These are phyloP conservation scores for Paramecium sexaurelia DNA, from an alignment of 73 alveolate genomes.

Conservation along the genomic window DNA sequence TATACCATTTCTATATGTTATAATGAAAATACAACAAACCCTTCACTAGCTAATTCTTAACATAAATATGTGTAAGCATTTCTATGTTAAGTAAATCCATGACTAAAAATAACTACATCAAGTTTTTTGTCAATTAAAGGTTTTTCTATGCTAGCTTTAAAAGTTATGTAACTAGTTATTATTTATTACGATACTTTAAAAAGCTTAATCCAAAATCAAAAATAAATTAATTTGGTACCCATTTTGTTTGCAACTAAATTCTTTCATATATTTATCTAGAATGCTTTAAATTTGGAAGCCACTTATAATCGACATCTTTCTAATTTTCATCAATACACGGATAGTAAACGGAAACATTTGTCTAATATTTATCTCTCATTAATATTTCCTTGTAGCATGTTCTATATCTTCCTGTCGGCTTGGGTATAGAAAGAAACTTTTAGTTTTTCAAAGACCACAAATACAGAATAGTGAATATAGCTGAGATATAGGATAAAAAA, in stretches of 20 bases:
- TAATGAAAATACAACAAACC: slow-evolving; percentile 1
- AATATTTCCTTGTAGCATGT: neutral
- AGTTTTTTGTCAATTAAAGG: neutral
- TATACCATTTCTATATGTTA: slow-evolving; percentile 38
- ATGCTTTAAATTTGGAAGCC: neutral
- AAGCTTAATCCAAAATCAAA: neutral
- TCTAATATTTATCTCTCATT: neutral
- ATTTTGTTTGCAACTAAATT: neutral
- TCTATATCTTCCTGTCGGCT: neutral
- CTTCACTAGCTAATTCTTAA: slow-evolving; percentile 25
- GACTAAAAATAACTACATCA: neutral
- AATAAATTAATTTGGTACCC: neutral
- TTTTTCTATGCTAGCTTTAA: neutral
- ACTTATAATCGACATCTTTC: neutral
- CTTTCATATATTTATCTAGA: neutral
- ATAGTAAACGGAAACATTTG: neutral
- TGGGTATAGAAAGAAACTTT: neutral
- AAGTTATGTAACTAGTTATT: neutral
- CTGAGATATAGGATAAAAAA: neutral
- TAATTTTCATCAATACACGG: neutral
- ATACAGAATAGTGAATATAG: neutral
- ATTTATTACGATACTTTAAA: too few species aligned
- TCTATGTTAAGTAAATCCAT: slow-evolving; percentile 34
- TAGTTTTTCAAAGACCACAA: neutral
- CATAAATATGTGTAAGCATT: neutral